These are phyloP conservation scores for Saccharomyces hybrid DNA, from an alignment of 1,139 yeast species.

Conservation along the genomic window DNA sequence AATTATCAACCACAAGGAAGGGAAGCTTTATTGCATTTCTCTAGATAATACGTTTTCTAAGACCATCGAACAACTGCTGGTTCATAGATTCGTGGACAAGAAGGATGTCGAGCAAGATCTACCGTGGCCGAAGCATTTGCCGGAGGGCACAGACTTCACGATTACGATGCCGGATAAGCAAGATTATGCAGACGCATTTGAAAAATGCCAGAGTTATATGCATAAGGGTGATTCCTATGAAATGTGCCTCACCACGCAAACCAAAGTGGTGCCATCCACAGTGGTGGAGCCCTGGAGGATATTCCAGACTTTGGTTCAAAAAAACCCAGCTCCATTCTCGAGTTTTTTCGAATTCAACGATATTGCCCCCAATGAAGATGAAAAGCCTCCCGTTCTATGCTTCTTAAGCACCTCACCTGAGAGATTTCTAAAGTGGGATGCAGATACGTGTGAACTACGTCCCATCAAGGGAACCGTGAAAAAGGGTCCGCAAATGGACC, in stretches of 20 bases:
- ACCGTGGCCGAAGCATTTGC: conserved; percentile 18
- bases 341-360: conserved; percentile 70
- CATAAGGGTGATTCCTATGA: conserved; percentile 90
- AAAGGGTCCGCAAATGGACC: conserved; percentile 47
- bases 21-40: conserved; percentile 50
- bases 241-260: conserved; percentile 78
- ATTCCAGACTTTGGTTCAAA: conserved; percentile 60
- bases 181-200: conserved; percentile 50
- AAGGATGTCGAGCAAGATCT: conserved; percentile 3
- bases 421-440: conserved; percentile 76
- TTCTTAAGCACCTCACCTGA: conserved; percentile 92
- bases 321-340: conserved; percentile 91
- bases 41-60: conserved; percentile 32
- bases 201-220: conserved; percentile 59
- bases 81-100: conserved; percentile 2
- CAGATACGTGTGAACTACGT: conserved; percentile 60
- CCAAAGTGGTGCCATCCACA: conserved; percentile 47
- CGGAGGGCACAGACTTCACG: conserved; percentile 18
- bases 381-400: conserved; percentile 29
- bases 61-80: conserved; percentile 3
- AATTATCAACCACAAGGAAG: conserved; percentile 43
- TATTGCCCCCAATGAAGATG: conserved; percentile 21
- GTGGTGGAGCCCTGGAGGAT: conserved; percentile 65
- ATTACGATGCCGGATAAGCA: conserved; percentile 47
- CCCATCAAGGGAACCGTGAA: conserved; percentile 96